Conservation (phyloP, 73 alveolate species). For the Stentor roeselii region DNA sequence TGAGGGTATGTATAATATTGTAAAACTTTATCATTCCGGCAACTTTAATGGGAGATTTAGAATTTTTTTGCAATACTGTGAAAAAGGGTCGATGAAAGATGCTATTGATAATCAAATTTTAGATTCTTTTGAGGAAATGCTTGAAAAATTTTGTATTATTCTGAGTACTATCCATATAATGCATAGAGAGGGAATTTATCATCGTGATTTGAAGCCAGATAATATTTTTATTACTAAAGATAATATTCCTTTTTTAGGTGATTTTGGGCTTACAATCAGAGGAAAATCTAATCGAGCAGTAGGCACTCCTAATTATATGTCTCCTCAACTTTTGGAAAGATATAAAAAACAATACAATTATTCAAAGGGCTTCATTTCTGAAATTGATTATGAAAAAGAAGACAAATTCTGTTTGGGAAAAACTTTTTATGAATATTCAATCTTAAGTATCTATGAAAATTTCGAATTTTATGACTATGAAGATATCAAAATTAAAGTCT, state of each 20-base stretch:
- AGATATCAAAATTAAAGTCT: neutral
- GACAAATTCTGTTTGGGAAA: neutral
- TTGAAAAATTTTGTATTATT: neutral
- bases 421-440: neutral
- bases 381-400: neutral
- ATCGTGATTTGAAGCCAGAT: conserved; percentile 64
- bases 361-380: neutral
- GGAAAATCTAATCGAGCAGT: conserved; percentile 57
- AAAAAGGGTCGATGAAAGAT: neutral
- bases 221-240: conserved; percentile 55
- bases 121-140: neutral
- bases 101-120: neutral
- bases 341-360: conserved; percentile 20
- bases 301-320: conserved; percentile 70
- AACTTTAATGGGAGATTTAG: neutral
- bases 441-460: neutral
- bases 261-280: conserved; percentile 58
- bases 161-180: neutral
- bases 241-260: conserved; percentile 53
- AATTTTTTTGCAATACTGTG: neutral
- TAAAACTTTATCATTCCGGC: neutral
- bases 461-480: neutral
- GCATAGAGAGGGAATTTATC: conserved; percentile 54
- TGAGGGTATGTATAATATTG: too few relatives aligned
- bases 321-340: conserved; percentile 73